These are phyloP conservation scores for Allium cepa DNA, from an alignment of 106 monocot species.

Conservation along the genomic window DNA sequence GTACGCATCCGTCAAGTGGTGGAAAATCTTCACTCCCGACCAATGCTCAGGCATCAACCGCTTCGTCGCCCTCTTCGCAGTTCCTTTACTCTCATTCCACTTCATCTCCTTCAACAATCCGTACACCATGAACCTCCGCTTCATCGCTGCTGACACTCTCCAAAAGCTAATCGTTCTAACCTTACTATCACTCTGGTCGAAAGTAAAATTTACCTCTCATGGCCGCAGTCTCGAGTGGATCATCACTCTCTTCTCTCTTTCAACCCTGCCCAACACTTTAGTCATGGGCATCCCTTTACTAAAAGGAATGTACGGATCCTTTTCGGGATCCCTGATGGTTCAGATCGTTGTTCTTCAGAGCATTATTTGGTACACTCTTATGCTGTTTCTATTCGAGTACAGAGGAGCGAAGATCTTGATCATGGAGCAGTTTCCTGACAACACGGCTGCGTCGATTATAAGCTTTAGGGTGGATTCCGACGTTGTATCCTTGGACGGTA, in stretches of 20 bases:
- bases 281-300: slow-evolving; percentile 41
- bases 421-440: slow-evolving; percentile 35
- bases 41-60: slow-evolving; percentile 64
- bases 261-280: slow-evolving; percentile 21
- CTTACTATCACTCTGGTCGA: slow-evolving; percentile 22
- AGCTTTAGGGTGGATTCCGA: slow-evolving; percentile 50
- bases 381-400: slow-evolving; percentile 61
- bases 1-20: slow-evolving; percentile 52
- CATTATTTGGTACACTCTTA: slow-evolving; percentile 43
- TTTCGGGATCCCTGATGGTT: slow-evolving; percentile 36
- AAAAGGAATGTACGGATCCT: slow-evolving; percentile 43
- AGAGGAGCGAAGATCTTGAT: slow-evolving; percentile 32
- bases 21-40: slow-evolving; percentile 43
- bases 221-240: slow-evolving; percentile 41
- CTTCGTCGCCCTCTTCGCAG: slow-evolving; percentile 67
- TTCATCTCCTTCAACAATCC: slow-evolving; percentile 70
- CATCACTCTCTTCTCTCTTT: slow-evolving; percentile 24
- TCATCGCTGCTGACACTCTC: slow-evolving; percentile 62
- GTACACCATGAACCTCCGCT: slow-evolving; percentile 56
- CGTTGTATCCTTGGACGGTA: slow-evolving; percentile 40
- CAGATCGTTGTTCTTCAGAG: slow-evolving; percentile 24
- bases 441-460: slow-evolving; percentile 31
- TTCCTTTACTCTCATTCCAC: slow-evolving; percentile 68
- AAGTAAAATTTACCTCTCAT: slow-evolving; percentile 9
- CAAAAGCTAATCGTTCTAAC: slow-evolving; percentile 53